These are phyloP conservation scores for Phytophthora tubulina DNA, from an alignment of 352 stramenopile species.

Conservation along the genomic window DNA sequence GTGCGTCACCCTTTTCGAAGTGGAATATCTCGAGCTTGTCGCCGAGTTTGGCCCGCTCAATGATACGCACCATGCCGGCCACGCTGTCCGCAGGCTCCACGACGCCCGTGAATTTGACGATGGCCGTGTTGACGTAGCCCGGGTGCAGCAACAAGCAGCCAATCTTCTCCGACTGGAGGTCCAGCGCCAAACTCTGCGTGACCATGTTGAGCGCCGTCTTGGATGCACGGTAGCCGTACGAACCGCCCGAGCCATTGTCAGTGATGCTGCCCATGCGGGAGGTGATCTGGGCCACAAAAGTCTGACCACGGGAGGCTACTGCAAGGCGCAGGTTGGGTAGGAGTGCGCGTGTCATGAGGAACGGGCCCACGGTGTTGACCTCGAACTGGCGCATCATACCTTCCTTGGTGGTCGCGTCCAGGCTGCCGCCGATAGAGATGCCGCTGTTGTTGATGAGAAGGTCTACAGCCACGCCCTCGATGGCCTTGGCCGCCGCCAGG, in stretches of 20 bases:
- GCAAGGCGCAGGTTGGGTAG: constrained; percentile 63
- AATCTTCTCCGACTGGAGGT: constrained; percentile 66
- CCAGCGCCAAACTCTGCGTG: constrained; percentile 60
- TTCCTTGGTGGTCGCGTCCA: constrained; percentile 59
- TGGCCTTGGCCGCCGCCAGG: constrained; percentile 40
- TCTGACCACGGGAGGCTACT: constrained; percentile 38
- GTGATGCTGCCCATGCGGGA: constrained; percentile 71
- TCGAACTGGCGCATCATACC: constrained; percentile 74
- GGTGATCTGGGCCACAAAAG: constrained; percentile 69
- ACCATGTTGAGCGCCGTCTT: constrained; percentile 88
- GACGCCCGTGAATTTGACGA: constrained; percentile 56
- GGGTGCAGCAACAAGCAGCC: constrained; percentile 67
- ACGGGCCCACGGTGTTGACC: constrained; percentile 76
- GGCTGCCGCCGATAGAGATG: constrained; percentile 37
- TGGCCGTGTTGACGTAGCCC: constrained; percentile 71
- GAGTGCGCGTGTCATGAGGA: constrained; percentile 69
- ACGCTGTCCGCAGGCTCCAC: constrained; percentile 60
- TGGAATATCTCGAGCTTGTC: constrained; percentile 67
- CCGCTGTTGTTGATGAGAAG: constrained; percentile 85
- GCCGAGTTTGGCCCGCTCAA: constrained; percentile 58
- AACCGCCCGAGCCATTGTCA: constrained; percentile 64
- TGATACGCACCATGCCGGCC: constrained; percentile 58
- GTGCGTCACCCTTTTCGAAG: constrained; percentile 55
- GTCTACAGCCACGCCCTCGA: constrained; percentile 58
- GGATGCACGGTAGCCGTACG: constrained; percentile 83